Evolutionary conservation across 1,284 basidiomycete species (phyloP).

Genomic region (Taiwanofungus camphoratus): DNA sequence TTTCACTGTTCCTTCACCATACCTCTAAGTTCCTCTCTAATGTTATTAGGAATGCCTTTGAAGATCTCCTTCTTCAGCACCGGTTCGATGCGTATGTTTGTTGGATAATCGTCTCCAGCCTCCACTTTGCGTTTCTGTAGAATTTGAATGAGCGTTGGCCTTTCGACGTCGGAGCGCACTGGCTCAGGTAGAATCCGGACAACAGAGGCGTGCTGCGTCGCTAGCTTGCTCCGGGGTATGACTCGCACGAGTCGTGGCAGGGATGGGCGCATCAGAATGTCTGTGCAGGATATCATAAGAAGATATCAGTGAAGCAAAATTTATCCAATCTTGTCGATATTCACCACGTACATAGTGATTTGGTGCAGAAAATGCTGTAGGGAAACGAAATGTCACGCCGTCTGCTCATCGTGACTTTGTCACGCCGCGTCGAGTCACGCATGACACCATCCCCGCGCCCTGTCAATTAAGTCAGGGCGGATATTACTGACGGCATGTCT

Average conservation of each 20-base stretch:
- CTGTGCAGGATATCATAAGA: not conserved
- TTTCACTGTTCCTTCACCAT: conserved; percentile 33
- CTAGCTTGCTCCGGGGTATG: conserved; percentile 31
- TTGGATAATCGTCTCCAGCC: conserved; percentile 33
- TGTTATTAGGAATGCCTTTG: conserved; percentile 29
- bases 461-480: not conserved
- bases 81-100: conserved; percentile 42
- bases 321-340: no score
- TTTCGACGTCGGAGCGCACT: conserved; percentile 24
- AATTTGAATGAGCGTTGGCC: conserved; percentile 32
- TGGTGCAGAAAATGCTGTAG: no score
- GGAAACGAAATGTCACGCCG: not conserved
- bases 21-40: conserved; percentile 31
- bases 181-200: conserved; percentile 23
- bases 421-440: conserved; percentile 6
- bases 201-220: conserved; percentile 15
- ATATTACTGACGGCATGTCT: not conserved
- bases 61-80: conserved; percentile 31
- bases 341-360: no score
- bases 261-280: conserved; percentile 29
- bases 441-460: not conserved
- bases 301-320: not conserved
- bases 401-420: not conserved
- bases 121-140: conserved; percentile 34
- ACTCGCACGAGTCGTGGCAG: conserved; percentile 35